phyloP scores from a whole-genome alignment of 2,329 filamentous ascomycete genomes.

The Cladobotryum protrusum region DNA sequence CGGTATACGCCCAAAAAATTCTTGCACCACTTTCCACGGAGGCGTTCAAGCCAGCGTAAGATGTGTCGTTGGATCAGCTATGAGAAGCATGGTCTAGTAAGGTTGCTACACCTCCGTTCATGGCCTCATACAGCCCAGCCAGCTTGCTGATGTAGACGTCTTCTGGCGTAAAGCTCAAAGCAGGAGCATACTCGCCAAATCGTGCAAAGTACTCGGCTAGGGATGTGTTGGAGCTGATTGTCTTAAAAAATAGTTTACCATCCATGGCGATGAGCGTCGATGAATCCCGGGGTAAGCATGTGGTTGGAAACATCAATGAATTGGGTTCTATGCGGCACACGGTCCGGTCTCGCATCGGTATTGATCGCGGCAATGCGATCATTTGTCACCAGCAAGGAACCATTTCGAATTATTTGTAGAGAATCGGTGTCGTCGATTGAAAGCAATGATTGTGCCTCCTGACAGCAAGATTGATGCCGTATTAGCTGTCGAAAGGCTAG shows the following conservation, averaged over 20 bases:
- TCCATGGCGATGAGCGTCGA: conserved; percentile 50
- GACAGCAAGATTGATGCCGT: conserved; percentile 18
- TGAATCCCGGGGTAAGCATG: conserved; percentile 49
- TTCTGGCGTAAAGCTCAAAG: conserved; percentile 29
- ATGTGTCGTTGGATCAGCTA: conserved; percentile 36
- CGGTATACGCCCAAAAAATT: conserved; percentile 38
- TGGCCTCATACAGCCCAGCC: conserved; percentile 40
- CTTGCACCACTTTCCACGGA: conserved; percentile 42
- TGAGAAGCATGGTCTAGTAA: conserved; percentile 48
- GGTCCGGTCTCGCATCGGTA: conserved; percentile 13
- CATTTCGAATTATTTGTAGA: conserved; percentile 33
- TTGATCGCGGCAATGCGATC: conserved; percentile 32
- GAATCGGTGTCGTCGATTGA: conserved; percentile 26
- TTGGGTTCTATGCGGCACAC: conserved; percentile 21
- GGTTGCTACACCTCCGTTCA: conserved; percentile 49
- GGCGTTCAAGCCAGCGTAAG: conserved; percentile 39
- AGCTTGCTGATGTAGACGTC: conserved; percentile 44
- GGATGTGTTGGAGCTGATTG: conserved; percentile 44
- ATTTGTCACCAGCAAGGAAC: conserved; percentile 33
- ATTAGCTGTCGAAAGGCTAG: background rate
- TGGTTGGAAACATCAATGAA: conserved; percentile 43
- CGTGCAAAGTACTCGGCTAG: conserved; percentile 42
- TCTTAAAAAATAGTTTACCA: conserved; percentile 53
- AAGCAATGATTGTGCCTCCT: conserved; percentile 37
- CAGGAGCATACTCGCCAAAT: conserved; percentile 30